These are phyloP conservation scores for Cajanus cajan DNA, from an alignment of 306 rosid species.

Conservation along the genomic window DNA sequence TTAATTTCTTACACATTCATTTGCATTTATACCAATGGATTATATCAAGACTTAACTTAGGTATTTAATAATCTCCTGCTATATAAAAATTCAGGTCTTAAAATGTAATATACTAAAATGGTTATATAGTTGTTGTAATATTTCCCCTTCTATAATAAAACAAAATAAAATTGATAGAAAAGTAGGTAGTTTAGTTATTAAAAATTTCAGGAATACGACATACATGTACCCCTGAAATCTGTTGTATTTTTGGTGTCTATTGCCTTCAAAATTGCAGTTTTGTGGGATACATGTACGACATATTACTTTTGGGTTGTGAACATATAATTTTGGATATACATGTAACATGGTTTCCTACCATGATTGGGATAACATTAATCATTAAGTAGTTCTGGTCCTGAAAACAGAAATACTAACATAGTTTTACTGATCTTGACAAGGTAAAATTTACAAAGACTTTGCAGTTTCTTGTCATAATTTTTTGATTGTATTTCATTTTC, in stretches of 20 bases:
- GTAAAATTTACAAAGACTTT: neutral
- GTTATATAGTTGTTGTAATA: conserved; percentile 3
- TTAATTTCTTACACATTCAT: conserved; percentile 11
- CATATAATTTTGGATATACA: neutral
- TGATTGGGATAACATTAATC: neutral
- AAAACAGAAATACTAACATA: neutral
- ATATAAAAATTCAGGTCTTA: neutral
- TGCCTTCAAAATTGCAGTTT: conserved; percentile 12
- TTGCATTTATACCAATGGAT: conserved; percentile 10
- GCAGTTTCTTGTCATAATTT: neutral
- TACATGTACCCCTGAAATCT: conserved; percentile 2
- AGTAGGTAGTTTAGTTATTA: neutral
- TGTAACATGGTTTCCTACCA: conserved; percentile 19
- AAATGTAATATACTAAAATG: neutral
- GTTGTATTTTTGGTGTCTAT: neutral
- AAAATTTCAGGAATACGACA: neutral
- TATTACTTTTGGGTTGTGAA: neutral
- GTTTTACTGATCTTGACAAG: conserved; percentile 5
- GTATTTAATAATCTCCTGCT: conserved; percentile 2
- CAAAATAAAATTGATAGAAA: neutral
- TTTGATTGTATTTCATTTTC: conserved; percentile 15
- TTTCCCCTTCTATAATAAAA: neutral
- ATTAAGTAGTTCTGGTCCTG: neutral
- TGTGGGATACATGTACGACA: neutral
- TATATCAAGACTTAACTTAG: conserved; percentile 5